phyloP scores from a whole-genome alignment of 208 protist species.

The Strigomonas galati region DNA sequence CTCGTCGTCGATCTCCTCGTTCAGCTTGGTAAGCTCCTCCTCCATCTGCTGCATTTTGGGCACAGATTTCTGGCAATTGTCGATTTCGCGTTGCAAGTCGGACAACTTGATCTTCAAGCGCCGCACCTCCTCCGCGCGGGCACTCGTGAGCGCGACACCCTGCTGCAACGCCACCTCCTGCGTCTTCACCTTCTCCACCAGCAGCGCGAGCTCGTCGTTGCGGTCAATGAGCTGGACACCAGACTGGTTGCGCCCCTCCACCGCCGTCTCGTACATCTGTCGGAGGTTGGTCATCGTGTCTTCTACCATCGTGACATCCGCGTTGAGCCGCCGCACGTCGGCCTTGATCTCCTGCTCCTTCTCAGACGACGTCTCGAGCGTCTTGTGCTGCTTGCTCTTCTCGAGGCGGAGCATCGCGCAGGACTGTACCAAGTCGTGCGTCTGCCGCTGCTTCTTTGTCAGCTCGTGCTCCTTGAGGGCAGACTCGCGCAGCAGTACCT shows the following conservation, averaged over 20 bases:
- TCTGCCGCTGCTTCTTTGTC: conserved; percentile 70
- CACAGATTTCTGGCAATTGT: conserved; percentile 60
- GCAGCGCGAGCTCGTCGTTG: conserved; percentile 95
- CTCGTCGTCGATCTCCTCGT: conserved; percentile 85
- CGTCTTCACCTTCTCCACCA: conserved; percentile 92
- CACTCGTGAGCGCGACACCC: conserved; percentile 79
- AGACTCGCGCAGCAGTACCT: conserved; percentile 86
- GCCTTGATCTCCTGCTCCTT: conserved; percentile 77
- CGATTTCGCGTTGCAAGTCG: conserved; percentile 80
- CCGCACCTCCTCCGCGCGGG: conserved; percentile 72
- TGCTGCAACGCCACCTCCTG: conserved; percentile 89
- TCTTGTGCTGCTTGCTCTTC: conserved; percentile 81
- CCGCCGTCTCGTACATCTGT: conserved; percentile 72
- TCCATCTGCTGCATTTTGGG: conserved; percentile 87
- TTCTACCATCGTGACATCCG: conserved; percentile 84
- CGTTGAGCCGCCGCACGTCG: conserved; percentile 91
- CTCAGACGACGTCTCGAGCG: conserved; percentile 50
- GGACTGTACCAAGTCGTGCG: conserved; percentile 62
- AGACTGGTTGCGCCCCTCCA: conserved; percentile 92
- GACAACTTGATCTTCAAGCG: conserved; percentile 68
- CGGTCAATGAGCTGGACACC: conserved; percentile 96
- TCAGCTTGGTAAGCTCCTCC: conserved; percentile 63
- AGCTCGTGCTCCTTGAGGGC: conserved; percentile 87
- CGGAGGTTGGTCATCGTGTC: conserved; percentile 88
- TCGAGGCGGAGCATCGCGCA: conserved; percentile 80